Evolutionary conservation across 2,329 filamentous ascomycete species (phyloP).

Genomic region (Westerdykella ornata): DNA sequence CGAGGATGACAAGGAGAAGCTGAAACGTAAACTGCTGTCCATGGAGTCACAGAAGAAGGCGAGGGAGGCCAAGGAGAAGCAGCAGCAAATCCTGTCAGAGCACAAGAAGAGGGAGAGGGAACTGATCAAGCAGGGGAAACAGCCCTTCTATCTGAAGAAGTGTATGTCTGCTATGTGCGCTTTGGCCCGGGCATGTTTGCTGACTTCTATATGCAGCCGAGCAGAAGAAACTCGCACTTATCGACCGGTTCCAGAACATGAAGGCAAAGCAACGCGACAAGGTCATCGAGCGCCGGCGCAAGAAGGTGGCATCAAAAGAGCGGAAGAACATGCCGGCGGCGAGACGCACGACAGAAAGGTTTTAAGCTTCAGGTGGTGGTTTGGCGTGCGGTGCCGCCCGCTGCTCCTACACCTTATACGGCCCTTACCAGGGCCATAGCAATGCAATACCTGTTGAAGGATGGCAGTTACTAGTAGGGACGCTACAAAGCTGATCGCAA

Average conservation of each 20-base stretch:
- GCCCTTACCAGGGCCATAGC: slow-evolving; percentile 1
- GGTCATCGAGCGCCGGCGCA: slow-evolving; percentile 77
- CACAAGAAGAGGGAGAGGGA: slow-evolving; percentile 81
- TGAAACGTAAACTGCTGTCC: slow-evolving; percentile 67
- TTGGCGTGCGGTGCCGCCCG: too few relatives aligned
- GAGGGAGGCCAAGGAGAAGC: slow-evolving; percentile 61
- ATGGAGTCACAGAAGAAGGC: slow-evolving; percentile 74
- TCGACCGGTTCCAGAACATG: slow-evolving; percentile 74
- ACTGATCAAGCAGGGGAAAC: slow-evolving; percentile 78
- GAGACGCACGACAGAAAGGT: slow-evolving; percentile 20
- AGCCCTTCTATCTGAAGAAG: slow-evolving; percentile 88
- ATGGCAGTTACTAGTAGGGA: too few relatives aligned
- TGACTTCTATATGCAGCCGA: slow-evolving; percentile 51
- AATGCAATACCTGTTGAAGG: slow-evolving; percentile 6
- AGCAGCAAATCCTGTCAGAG: slow-evolving; percentile 61
- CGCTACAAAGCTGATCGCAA: too few relatives aligned
- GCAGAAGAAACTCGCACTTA: slow-evolving; percentile 76
- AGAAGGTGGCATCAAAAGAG: slow-evolving; percentile 84
- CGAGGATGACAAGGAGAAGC: slow-evolving; percentile 55
- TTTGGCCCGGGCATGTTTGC: slow-evolving; percentile 2
- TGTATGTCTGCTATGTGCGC: slow-evolving; percentile 28
- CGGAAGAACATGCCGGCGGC: slow-evolving; percentile 54
- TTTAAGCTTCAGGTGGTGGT: neutral
- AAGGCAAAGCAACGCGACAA: slow-evolving; percentile 78
- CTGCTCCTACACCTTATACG: slow-evolving; percentile 2